Conservation (phyloP, 768 basidiomycete genomes). For the Rhizopogon vulgaris region DNA sequence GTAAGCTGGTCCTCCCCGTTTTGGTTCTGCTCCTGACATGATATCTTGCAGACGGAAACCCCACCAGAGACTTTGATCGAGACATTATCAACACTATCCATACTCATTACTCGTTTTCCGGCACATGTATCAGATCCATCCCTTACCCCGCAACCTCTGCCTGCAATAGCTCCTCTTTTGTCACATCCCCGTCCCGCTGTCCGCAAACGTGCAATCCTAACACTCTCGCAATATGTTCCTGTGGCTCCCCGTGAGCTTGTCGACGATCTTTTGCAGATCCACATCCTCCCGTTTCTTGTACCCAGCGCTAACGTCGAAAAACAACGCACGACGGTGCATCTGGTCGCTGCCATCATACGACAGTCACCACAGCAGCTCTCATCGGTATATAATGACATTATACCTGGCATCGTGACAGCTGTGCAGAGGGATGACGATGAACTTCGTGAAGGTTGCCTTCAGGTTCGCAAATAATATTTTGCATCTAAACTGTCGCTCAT, state of each 20-base stretch:
- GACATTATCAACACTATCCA: conserved; percentile 79
- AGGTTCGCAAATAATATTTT: conserved; percentile 36
- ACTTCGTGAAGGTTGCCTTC: conserved; percentile 70
- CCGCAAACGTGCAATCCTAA: conserved; percentile 86
- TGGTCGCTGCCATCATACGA: conserved; percentile 75
- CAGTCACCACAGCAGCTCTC: conserved; percentile 66
- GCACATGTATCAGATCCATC: conserved; percentile 50
- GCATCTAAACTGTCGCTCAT: conserved; percentile 5
- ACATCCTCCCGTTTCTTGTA: conserved; percentile 55
- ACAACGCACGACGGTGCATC: conserved; percentile 71
- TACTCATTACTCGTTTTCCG: conserved; percentile 83
- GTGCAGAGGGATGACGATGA: conserved; percentile 78
- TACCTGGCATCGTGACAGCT: conserved; percentile 67
- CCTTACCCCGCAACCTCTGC: conserved; percentile 53
- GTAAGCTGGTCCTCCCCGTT: conserved; percentile 33
- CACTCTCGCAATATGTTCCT: conserved; percentile 78
- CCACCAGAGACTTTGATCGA: conserved; percentile 81
- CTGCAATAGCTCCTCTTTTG: conserved; percentile 65
- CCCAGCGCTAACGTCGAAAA: conserved; percentile 52
- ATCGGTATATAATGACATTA: conserved; percentile 51
- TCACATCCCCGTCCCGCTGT: conserved; percentile 78
- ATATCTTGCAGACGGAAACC: conserved; percentile 43
- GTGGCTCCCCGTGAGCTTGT: conserved; percentile 62
- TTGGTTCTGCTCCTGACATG: conserved; percentile 5
- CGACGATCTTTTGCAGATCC: conserved; percentile 47